Evolutionary conservation across 306 rosid species (phyloP), one percentile per base, ranked within the genome.

Genomic region (Canavalia gladiata): DNA sequence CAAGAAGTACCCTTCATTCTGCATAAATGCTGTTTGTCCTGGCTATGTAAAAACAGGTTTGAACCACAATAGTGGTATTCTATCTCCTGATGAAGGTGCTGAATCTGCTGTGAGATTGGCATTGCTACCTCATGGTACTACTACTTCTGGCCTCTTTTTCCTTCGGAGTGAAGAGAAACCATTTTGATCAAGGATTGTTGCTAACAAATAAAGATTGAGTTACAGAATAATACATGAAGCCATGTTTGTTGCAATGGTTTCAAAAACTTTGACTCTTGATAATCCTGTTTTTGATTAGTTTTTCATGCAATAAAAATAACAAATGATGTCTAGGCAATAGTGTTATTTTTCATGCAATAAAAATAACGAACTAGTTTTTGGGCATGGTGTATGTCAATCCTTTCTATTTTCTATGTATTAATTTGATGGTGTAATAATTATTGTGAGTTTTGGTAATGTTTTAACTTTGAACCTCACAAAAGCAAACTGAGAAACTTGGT

Each of bases 21-120:
- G 78, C 73, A 62, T 72, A 46, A 81, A 88, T 52, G 63, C 84
- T 50, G 34, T 89, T 37, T 65, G 88, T 28, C 91, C 93, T 31
- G 89, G 90, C 35, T 82, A 5, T 86, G 84, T 82, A 34, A 84
- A 77, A 62, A 85, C 90, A 0, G 89, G 88, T 52, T 10, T 88
- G 0, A 91, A 68, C 49, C 2, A 2, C 18, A 84, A 83, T 10
- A 60, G 75, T 5, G 92, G 92, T 0, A 0, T 2, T 67, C 55
- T 88, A 9, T 25, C 89, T 7, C 84, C 85, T 12, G 92, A 89
- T 69, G 96, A 91, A 82, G 92, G 92, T 35, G 91, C 87, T 77
- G 84, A 81, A 35, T 29, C 80, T 52, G 75, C 55, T 10, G 92
- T 87, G 52, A 87, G 78, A 77, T 82, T 92, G 78, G 97, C 91